phyloP scores from a whole-genome alignment of 2,329 filamentous ascomycete species.

The Pseudocercospora fuligena region DNA sequence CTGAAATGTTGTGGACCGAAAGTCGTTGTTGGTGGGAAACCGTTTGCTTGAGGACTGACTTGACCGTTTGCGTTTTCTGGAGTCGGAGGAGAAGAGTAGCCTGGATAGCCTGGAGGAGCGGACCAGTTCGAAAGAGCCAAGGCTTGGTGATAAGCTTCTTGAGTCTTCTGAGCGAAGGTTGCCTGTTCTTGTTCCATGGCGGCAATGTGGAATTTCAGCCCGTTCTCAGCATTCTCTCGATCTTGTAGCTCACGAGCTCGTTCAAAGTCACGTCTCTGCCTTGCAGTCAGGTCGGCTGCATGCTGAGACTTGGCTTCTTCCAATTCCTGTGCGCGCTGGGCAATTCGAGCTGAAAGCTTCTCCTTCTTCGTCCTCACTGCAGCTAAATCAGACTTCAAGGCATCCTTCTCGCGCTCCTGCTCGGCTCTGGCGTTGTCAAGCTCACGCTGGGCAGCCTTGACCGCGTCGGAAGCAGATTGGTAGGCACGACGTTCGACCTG shows the following conservation, averaged over 20 bases:
- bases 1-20: slow-evolving; percentile 31
- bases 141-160: slow-evolving; percentile 46
- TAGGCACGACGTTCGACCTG: slow-evolving; percentile 62
- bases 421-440: slow-evolving; percentile 67
- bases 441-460: slow-evolving; percentile 57
- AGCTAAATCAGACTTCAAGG: slow-evolving; percentile 67
- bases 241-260: slow-evolving; percentile 33
- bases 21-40: slow-evolving; percentile 25
- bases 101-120: slow-evolving; percentile 29
- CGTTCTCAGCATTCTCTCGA: slow-evolving; percentile 46
- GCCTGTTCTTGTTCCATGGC: slow-evolving; percentile 44
- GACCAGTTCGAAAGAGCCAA: slow-evolving; percentile 34
- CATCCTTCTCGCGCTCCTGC: slow-evolving; percentile 66
- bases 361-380: slow-evolving; percentile 70
- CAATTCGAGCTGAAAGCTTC: slow-evolving; percentile 72
- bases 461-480: slow-evolving; percentile 58
- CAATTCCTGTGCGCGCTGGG: slow-evolving; percentile 74
- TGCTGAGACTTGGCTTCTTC: slow-evolving; percentile 73
- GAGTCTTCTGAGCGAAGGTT: slow-evolving; percentile 46
- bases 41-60: slow-evolving; percentile 27
- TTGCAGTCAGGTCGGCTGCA: slow-evolving; percentile 52
- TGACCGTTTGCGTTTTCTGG: slow-evolving; percentile 57
- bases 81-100: slow-evolving; percentile 53
- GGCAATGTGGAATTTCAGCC: slow-evolving; percentile 45
- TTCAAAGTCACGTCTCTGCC: slow-evolving; percentile 41